These are phyloP conservation scores for Penicillium sp. DNA, from an alignment of 2,329 filamentous ascomycete species.

Conservation along the genomic window DNA sequence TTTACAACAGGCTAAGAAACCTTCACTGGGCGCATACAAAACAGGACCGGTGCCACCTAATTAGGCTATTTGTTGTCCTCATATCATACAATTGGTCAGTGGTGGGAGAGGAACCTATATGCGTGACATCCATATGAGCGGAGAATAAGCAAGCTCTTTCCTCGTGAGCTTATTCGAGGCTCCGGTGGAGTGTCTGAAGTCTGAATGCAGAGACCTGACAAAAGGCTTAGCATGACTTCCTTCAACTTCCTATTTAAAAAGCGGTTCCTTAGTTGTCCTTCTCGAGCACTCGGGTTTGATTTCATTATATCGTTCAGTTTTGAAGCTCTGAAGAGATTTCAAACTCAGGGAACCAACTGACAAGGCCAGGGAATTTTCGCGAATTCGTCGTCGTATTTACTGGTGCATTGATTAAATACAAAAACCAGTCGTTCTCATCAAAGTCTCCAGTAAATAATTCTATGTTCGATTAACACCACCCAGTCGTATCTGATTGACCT, in stretches of 20 bases:
- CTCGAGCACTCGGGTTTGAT: not conserved
- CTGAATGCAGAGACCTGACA: not conserved
- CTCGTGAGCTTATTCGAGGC: not conserved
- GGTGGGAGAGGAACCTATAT: not conserved
- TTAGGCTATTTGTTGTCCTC: not conserved
- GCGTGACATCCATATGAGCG: not conserved
- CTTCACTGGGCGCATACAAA: not conserved
- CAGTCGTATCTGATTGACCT: not conserved
- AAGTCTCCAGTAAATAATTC: not conserved
- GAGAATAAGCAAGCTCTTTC: not conserved
- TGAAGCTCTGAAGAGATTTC: not conserved
- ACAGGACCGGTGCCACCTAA: not conserved
- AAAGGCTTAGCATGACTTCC: not conserved
- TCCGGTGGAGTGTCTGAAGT: not conserved
- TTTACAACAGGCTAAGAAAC: not conserved
- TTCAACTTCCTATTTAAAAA: not conserved
- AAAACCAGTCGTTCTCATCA: too few species aligned
- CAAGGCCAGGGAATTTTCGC: too few species aligned
- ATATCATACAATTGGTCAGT: not conserved
- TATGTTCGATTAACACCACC: not conserved
- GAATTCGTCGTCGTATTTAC: too few species aligned
- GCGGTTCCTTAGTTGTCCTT: not conserved
- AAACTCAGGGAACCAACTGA: not conserved
- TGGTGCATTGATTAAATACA: too few species aligned
- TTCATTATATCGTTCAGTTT: not conserved